Percentiles rank a stretch among this genome's conserved stretches.
Evolutionary conservation across 768 basidiomycete species (phyloP).

Genomic region (Trametes coccinea): DNA sequence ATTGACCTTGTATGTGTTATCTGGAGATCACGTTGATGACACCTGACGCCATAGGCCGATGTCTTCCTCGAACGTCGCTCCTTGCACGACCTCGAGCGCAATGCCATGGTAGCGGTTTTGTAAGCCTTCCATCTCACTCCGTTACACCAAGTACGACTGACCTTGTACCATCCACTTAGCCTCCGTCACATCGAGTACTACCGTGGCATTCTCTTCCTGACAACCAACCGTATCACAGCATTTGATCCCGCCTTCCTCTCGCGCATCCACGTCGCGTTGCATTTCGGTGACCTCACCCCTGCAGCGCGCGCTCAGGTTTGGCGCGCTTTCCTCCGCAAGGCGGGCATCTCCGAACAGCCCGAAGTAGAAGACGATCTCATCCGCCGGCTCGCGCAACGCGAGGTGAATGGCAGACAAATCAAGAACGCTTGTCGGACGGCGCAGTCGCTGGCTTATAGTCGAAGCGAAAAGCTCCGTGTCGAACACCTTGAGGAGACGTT

Average conservation of each 20-base stretch:
- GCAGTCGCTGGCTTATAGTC: conserved; percentile 52
- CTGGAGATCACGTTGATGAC: not conserved
- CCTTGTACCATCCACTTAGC: not conserved
- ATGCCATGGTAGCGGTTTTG: conserved; percentile 68
- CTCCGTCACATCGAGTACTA: conserved; percentile 38
- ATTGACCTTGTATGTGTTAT: not conserved
- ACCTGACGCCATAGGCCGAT: not conserved
- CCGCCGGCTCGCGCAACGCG: conserved; percentile 44
- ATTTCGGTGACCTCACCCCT: conserved; percentile 31
- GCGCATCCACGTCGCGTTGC: conserved; percentile 56
- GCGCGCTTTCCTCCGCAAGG: conserved; percentile 31
- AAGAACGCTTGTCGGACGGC: conserved; percentile 70
- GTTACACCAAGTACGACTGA: no score
- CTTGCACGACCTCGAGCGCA: conserved; percentile 41
- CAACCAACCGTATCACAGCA: conserved; percentile 44
- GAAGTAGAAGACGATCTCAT: conserved; percentile 38
- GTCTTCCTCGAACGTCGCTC: conserved; percentile 20
- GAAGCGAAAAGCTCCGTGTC: conserved; percentile 41
- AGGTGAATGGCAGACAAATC: conserved; percentile 65
- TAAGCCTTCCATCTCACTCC: conserved; percentile 1
- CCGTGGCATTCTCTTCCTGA: conserved; percentile 41
- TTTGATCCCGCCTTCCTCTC: conserved; percentile 73
- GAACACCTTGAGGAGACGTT: conserved; percentile 57
- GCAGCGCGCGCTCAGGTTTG: conserved; percentile 29
- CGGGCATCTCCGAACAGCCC: not conserved